Conservation (phyloP, 768 basidiomycete species). For the Termitomyces sp. region DNA sequence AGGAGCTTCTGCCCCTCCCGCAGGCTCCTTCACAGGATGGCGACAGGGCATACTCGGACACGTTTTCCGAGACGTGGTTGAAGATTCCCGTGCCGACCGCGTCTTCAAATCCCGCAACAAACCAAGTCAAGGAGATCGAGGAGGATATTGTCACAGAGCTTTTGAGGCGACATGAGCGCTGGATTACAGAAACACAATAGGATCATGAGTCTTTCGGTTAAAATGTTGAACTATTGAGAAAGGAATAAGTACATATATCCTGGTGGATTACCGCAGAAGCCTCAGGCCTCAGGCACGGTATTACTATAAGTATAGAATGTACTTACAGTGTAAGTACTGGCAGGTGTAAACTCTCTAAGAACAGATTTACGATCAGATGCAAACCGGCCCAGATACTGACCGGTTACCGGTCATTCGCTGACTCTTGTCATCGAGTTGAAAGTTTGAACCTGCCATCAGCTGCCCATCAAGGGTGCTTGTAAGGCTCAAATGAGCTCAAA, state of each 20-base stretch:
- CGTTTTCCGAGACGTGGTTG: conserved; percentile 62
- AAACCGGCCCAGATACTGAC: too few species aligned
- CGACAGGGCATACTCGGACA: conserved; percentile 5
- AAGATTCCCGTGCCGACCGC: conserved; percentile 48
- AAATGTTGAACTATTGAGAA: not conserved
- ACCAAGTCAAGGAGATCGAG: conserved; percentile 78
- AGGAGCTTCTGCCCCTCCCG: conserved; percentile 21
- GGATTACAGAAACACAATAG: conserved; percentile 46
- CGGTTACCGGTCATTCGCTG: too few species aligned
- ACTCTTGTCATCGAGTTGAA: too few species aligned
- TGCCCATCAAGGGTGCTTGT: not conserved
- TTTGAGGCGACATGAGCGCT: conserved; percentile 67
- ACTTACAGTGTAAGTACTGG: too few species aligned
- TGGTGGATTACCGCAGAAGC: too few species aligned
- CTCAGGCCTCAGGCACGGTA: too few species aligned
- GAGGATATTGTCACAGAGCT: conserved; percentile 84
- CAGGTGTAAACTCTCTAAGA: too few species aligned
- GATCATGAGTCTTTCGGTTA: not conserved
- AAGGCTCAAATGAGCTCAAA: not conserved
- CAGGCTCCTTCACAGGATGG: conserved; percentile 13
- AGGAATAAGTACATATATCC: not conserved
- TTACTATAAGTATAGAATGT: too few species aligned
- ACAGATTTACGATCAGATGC: too few species aligned
- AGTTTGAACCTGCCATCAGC: too few species aligned
- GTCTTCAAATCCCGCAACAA: conserved; percentile 30